These are phyloP conservation scores for Colletotrichum lentis DNA, from an alignment of 2,329 filamentous ascomycete species.

Conservation along the genomic window DNA sequence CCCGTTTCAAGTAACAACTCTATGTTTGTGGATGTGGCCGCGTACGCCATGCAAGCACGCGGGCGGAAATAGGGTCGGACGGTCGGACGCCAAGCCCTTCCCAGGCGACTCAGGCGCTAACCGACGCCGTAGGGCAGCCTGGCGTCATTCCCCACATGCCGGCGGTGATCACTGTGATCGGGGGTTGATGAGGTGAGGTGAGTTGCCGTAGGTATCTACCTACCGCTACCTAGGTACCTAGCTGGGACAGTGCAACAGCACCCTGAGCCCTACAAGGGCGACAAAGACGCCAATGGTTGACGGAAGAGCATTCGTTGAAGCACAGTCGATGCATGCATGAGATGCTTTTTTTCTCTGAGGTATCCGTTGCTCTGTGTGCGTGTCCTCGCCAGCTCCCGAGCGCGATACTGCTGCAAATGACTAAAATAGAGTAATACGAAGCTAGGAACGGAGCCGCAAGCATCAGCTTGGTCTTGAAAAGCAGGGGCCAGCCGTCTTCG, in stretches of 20 bases:
- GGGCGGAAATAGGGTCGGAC: slow-evolving; percentile 31
- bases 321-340: background rate
- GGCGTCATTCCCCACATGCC: slow-evolving; percentile 36
- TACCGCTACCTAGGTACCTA: background rate
- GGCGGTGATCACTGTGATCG: slow-evolving; percentile 23
- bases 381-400: background rate
- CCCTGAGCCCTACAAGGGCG: background rate
- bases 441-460: slow-evolving; percentile 1
- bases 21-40: slow-evolving; percentile 30
- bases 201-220: background rate
- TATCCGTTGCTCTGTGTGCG: background rate
- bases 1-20: slow-evolving; percentile 11
- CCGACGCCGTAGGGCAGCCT: slow-evolving; percentile 28
- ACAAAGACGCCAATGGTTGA: background rate
- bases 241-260: no score
- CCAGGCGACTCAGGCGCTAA: slow-evolving; percentile 9
- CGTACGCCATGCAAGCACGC: slow-evolving; percentile 29
- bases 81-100: slow-evolving; percentile 31
- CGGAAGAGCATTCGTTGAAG: background rate
- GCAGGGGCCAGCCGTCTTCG: slow-evolving; percentile 2
- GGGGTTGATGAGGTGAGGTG: background rate
- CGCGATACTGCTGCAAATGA: slow-evolving; percentile 4
- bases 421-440: slow-evolving; percentile 10
- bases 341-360: background rate
- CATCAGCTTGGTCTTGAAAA: background rate